Percentiles rank a stretch among this genome's conserved stretches.
Conservation (phyloP, 441 rosid species). For the Dalechampia spathulata region DNA sequence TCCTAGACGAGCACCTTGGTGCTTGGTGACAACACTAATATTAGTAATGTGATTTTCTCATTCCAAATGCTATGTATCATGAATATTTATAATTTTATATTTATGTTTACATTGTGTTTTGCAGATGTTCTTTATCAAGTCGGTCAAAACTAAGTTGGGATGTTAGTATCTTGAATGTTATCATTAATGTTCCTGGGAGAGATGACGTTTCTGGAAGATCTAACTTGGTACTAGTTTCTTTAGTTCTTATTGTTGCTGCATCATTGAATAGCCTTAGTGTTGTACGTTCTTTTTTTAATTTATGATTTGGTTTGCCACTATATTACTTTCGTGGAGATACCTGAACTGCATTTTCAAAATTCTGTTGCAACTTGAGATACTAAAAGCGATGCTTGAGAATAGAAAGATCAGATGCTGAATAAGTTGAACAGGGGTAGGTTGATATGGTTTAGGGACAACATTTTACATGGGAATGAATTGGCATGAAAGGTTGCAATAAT, state of each 20-base stretch:
- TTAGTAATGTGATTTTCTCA: neutral
- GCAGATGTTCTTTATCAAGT: conserved; percentile 67
- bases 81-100: conserved; percentile 7
- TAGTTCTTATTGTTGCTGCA: conserved; percentile 2
- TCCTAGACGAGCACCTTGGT: no score
- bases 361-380: neutral
- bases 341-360: neutral
- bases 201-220: conserved; percentile 37
- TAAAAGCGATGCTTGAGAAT: no score
- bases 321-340: neutral
- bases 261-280: neutral
- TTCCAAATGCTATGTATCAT: neutral
- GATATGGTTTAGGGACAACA: neutral
- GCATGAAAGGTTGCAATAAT: neutral
- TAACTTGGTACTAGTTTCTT: conserved; percentile 53
- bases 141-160: conserved; percentile 61
- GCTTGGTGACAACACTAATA: no score
- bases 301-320: neutral
- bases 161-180: conserved; percentile 40
- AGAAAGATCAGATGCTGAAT: neutral
- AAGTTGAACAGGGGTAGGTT: neutral
- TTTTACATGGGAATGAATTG: neutral
- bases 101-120: conserved; percentile 17
- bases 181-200: conserved; percentile 47
- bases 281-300: neutral